These are phyloP conservation scores for Talaromyces adpressus DNA, from an alignment of 495 filamentous ascomycete species.

Conservation along the genomic window DNA sequence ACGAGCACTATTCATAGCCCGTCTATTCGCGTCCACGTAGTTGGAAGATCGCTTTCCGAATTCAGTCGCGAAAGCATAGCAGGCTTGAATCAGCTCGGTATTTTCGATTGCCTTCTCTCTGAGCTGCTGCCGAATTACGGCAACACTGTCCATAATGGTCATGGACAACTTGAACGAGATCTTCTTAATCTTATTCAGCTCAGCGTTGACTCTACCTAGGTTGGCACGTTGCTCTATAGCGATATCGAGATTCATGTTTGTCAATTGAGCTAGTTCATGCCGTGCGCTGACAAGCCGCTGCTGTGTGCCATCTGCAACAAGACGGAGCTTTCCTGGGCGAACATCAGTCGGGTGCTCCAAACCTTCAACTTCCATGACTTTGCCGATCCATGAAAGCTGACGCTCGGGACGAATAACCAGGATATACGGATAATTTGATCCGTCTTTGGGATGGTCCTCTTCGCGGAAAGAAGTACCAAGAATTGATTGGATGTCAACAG, in stretches of 20 bases:
- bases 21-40: constrained; percentile 88
- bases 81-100: constrained; percentile 96
- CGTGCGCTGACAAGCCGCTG: constrained; percentile 72
- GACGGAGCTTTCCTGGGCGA: constrained; percentile 76
- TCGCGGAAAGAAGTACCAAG: constrained; percentile 84
- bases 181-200: constrained; percentile 91
- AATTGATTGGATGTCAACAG: constrained; percentile 74
- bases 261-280: constrained; percentile 63
- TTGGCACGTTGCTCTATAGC: constrained; percentile 90
- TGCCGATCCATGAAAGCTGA: constrained; percentile 75
- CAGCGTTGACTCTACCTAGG: constrained; percentile 80
- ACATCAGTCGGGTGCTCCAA: constrained; percentile 77
- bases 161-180: constrained; percentile 96
- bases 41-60: constrained; percentile 90
- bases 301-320: constrained; percentile 85
- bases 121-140: constrained; percentile 74
- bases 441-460: constrained; percentile 62
- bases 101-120: constrained; percentile 71
- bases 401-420: constrained; percentile 78
- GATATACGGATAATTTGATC: constrained; percentile 64
- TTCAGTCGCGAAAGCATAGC: constrained; percentile 96
- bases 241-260: constrained; percentile 76
- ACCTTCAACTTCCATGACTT: constrained; percentile 59
- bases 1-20: constrained; percentile 93
- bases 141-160: constrained; percentile 98